Evolutionary conservation across 208 protist genomes (phyloP).

Genomic region (Herpetomonas samuelpessoai): DNA sequence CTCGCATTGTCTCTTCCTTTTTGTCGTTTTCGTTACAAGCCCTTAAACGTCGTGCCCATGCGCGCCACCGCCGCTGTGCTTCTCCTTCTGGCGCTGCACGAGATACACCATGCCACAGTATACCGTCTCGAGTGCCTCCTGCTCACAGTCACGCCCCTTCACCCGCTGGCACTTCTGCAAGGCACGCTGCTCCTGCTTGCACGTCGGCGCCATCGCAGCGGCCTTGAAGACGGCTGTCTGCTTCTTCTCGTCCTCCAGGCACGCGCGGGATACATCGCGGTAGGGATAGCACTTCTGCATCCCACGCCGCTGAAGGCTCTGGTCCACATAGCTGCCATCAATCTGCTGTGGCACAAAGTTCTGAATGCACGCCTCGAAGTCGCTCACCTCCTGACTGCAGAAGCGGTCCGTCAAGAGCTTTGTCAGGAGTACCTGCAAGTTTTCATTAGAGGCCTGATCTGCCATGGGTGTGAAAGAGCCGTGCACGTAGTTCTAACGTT

Average conservation of each 20-base stretch:
- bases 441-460: slow-evolving; percentile 66
- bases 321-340: slow-evolving; percentile 76
- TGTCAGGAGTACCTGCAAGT: slow-evolving; percentile 80
- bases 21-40: too few relatives aligned
- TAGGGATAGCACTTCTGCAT: slow-evolving; percentile 73
- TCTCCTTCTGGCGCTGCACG: slow-evolving; percentile 58
- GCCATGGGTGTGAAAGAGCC: slow-evolving; percentile 28
- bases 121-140: slow-evolving; percentile 72
- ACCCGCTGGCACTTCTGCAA: slow-evolving; percentile 51
- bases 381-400: slow-evolving; percentile 58
- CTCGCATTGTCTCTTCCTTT: too few relatives aligned
- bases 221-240: slow-evolving; percentile 70
- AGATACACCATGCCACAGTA: slow-evolving; percentile 87
- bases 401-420: slow-evolving; percentile 86
- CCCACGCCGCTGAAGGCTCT: slow-evolving; percentile 74
- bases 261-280: slow-evolving; percentile 52
- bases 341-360: slow-evolving; percentile 80
- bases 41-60: neutral
- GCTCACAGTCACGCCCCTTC: slow-evolving; percentile 62
- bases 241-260: slow-evolving; percentile 79
- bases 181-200: slow-evolving; percentile 51
- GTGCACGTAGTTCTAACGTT: neutral
- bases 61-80: slow-evolving; percentile 4
- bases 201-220: slow-evolving; percentile 52
- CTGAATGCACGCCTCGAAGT: slow-evolving; percentile 82